A percentile compares a stretch with the other conserved stretches of the same genome.
These are phyloP conservation scores for Microstroma glucosiphilum DNA, from an alignment of 1,284 basidiomycete genomes.

Conservation along the genomic window DNA sequence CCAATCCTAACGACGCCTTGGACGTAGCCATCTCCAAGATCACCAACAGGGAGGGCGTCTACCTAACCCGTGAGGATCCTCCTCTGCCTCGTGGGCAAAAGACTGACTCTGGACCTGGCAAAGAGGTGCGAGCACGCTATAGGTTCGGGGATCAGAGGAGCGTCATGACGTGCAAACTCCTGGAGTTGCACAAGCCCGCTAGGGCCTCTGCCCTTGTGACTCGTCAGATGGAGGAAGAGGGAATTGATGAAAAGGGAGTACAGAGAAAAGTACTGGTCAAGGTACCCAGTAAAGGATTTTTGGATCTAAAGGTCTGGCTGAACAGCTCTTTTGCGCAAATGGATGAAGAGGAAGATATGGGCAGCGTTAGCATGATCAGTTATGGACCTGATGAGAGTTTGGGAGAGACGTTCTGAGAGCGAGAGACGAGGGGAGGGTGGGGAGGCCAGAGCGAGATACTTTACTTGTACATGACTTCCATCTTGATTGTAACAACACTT, in stretches of 20 bases:
- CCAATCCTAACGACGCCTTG: conserved; percentile 70
- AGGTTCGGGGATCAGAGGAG: conserved; percentile 61
- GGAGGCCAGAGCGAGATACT: too few species aligned
- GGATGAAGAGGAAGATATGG: too few species aligned
- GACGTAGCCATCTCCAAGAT: conserved; percentile 70
- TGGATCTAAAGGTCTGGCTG: conserved; percentile 2
- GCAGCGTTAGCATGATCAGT: too few species aligned
- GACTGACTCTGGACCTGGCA: conserved; percentile 59
- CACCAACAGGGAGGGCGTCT: conserved; percentile 66
- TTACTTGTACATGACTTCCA: too few species aligned
- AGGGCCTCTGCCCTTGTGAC: not conserved
- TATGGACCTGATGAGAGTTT: too few species aligned
- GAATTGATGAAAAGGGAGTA: not conserved
- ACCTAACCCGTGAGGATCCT: conserved; percentile 71
- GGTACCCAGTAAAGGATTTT: conserved; percentile 4
- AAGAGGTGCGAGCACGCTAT: conserved; percentile 75
- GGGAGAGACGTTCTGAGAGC: too few species aligned
- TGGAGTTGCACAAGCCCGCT: conserved; percentile 55
- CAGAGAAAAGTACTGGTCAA: conserved; percentile 7
- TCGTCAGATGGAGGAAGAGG: not conserved
- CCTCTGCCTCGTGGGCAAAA: conserved; percentile 59
- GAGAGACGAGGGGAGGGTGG: too few species aligned
- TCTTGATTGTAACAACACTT: too few species aligned
- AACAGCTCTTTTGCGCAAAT: not conserved
- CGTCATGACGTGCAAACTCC: conserved; percentile 66